These are phyloP conservation scores for Phaeosphaeriaceae sp. DNA, from an alignment of 2,329 filamentous ascomycete genomes.

Conservation along the genomic window DNA sequence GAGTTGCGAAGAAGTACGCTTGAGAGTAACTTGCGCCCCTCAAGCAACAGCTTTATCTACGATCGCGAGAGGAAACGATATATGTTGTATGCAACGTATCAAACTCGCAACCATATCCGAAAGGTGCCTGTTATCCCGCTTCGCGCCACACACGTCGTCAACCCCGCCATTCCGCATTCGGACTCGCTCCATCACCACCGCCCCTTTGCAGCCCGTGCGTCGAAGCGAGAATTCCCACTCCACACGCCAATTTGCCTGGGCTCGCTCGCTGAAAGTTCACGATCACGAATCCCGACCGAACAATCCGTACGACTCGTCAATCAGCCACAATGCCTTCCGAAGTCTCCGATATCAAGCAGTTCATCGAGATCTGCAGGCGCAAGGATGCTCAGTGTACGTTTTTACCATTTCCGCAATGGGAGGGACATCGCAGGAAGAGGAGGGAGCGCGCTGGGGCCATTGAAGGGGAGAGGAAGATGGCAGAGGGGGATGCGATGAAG, in stretches of 20 bases:
- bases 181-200: slow-evolving; percentile 23
- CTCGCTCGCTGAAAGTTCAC: slow-evolving; percentile 20
- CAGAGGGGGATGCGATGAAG: neutral
- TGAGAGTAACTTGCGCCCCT: neutral
- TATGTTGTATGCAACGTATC: slow-evolving; percentile 13
- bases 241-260: slow-evolving; percentile 37
- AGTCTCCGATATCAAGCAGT: slow-evolving; percentile 98
- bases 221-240: slow-evolving; percentile 44
- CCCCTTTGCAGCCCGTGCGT: slow-evolving; percentile 40
- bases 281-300: slow-evolving; percentile 20
- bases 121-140: neutral
- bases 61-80: neutral
- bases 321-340: slow-evolving; percentile 93
- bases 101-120: slow-evolving; percentile 12
- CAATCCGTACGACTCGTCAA: slow-evolving; percentile 26
- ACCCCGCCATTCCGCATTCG: slow-evolving; percentile 25
- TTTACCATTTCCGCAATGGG: slow-evolving; percentile 6
- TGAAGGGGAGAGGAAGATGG: neutral
- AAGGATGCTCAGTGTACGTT: slow-evolving; percentile 99
- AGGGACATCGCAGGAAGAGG: slow-evolving; percentile 1
- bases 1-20: neutral
- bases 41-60: neutral
- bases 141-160: slow-evolving; percentile 38
- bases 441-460: slow-evolving; percentile 3
- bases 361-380: slow-evolving; percentile 99